Evolutionary conservation across 768 basidiomycete species (phyloP).

Genomic region (Boletus rubroflammeus): DNA sequence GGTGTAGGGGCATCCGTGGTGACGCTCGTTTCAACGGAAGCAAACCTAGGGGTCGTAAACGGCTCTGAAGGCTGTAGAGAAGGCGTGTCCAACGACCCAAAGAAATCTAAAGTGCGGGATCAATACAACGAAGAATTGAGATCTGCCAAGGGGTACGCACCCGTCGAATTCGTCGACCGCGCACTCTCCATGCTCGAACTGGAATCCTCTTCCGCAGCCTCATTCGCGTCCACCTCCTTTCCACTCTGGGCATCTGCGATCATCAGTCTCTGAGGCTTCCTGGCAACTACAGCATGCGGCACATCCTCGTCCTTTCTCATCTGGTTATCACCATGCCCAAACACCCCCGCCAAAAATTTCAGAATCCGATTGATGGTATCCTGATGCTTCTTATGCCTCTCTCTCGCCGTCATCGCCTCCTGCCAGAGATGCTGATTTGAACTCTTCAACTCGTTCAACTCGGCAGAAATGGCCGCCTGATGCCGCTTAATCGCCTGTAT

Average conservation of each 20-base stretch:
- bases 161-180: conserved; percentile 14
- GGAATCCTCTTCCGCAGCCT: conserved; percentile 41
- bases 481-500: conserved; percentile 87
- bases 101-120: conserved; percentile 31
- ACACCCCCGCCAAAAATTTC: conserved; percentile 91
- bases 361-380: conserved; percentile 96
- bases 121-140: background rate
- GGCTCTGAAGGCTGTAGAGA: conserved; percentile 35
- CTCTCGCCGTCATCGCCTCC: conserved; percentile 74
- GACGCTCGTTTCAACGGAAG: conserved; percentile 25
- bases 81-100: conserved; percentile 48
- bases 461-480: conserved; percentile 86
- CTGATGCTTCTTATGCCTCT: conserved; percentile 86
- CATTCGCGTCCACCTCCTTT: conserved; percentile 35
- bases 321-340: conserved; percentile 53
- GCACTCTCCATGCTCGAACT: conserved; percentile 28
- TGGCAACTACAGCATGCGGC: conserved; percentile 45
- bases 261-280: conserved; percentile 56
- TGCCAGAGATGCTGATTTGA: conserved; percentile 92
- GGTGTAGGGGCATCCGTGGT: conserved; percentile 16
- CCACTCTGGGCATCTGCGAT: conserved; percentile 52
- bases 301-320: conserved; percentile 34
- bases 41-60: conserved; percentile 23
- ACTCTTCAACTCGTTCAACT: conserved; percentile 83
- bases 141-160: background rate